These are phyloP conservation scores for Echites panduratus DNA, from an alignment of 257 asterid genomes.

Conservation along the genomic window DNA sequence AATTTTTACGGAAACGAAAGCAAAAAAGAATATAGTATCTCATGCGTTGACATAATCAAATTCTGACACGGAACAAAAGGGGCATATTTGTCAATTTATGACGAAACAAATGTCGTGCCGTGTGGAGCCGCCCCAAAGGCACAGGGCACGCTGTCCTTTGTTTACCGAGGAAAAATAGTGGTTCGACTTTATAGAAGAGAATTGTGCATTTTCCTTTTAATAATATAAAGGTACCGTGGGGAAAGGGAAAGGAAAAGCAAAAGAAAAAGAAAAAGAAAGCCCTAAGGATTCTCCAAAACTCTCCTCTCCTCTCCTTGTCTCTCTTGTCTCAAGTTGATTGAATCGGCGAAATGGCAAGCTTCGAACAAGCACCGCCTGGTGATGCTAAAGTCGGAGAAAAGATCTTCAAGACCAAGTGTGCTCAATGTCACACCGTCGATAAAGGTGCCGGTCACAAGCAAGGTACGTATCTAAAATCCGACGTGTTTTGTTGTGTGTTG, in stretches of 20 bases:
- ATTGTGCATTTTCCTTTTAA: not conserved
- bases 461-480: constrained; percentile 30
- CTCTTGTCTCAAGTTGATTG: too few species aligned
- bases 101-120: not conserved
- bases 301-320: too few species aligned
- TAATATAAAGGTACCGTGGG: too few species aligned
- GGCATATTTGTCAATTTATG: constrained; percentile 8
- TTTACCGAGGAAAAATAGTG: not conserved
- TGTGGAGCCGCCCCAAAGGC: constrained; percentile 35
- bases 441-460: constrained; percentile 96
- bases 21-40: too few species aligned
- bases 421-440: constrained; percentile 89
- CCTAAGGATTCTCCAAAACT: constrained; percentile 7
- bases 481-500: not conserved
- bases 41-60: too few species aligned
- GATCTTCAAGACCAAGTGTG: constrained; percentile 80
- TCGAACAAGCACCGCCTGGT: constrained; percentile 73
- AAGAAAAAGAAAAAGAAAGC: constrained; percentile 6
- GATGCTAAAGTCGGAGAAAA: constrained; percentile 58
- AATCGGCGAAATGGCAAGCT: constrained; percentile 49
- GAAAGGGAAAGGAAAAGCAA: too few species aligned
- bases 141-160: constrained; percentile 22
- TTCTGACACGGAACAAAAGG: constrained; percentile 3
- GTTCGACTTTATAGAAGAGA: not conserved
- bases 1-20: too few species aligned